These are phyloP conservation scores for Colletotrichum incanum DNA, from an alignment of 2,329 filamentous ascomycete species.

Conservation along the genomic window DNA sequence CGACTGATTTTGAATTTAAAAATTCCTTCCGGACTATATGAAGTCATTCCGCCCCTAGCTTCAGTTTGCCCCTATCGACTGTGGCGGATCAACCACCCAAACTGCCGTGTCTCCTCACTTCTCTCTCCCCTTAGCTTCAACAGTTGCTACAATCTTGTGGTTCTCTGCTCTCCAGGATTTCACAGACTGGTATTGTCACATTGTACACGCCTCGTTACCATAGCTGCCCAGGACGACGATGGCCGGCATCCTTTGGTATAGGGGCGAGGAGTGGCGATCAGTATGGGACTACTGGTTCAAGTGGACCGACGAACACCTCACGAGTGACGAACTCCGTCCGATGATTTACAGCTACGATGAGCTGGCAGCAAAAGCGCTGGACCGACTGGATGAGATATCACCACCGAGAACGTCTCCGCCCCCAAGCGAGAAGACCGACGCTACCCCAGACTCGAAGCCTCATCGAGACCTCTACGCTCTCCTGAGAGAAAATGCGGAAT, in stretches of 20 bases:
- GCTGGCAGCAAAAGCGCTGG: constrained; percentile 76
- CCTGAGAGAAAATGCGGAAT: constrained; percentile 70
- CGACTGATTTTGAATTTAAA: background rate
- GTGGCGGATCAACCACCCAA: background rate
- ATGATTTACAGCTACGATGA: constrained; percentile 79
- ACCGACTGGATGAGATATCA: constrained; percentile 74
- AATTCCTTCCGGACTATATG: constrained; percentile 23
- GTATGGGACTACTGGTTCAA: constrained; percentile 79
- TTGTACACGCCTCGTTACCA: background rate
- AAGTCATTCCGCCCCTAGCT: constrained; percentile 29
- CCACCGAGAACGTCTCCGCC: constrained; percentile 53
- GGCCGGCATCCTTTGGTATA: constrained; percentile 39
- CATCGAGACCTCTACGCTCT: constrained; percentile 75
- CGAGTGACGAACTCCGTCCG: constrained; percentile 70
- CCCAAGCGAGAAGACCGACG: constrained; percentile 53
- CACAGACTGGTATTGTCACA: background rate
- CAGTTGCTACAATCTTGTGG: too few species aligned
- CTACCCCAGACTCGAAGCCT: constrained; percentile 51
- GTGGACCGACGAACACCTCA: constrained; percentile 77
- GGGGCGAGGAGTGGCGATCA: constrained; percentile 43
- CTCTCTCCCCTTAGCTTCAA: background rate
- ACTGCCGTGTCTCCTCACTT: background rate
- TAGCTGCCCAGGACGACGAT: constrained; percentile 1
- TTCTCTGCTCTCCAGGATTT: background rate
- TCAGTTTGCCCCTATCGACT: constrained; percentile 6